Base-by-base conservation (phyloP, 306 rosid species). In the Medicago arabica region DNA sequence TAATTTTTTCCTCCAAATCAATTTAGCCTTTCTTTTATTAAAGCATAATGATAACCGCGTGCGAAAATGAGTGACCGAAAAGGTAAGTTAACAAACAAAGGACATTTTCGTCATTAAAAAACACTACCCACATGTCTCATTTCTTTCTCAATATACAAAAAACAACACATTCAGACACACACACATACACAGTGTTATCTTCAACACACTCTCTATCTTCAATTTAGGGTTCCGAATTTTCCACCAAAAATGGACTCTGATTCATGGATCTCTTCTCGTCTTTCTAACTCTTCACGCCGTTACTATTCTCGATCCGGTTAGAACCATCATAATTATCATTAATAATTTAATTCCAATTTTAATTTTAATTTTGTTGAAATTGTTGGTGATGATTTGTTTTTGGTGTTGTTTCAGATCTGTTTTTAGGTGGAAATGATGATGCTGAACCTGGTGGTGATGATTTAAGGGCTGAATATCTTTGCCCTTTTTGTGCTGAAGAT, bases 401-500 rank as follows among this genome's bases (percentile, higher is more conserved):
- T 23, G 16, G n/a, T 58, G 73, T 28, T 79, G 67, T 38, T 51
- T 78, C 83, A 89, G 97, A 91, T 91, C 91, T 86, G 82, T 87
- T 67, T 28, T 39, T 87, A 2, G 85, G 77, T 34, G 82, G 77
- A 4, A 84, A 84, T 58, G 92, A 87, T 4, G 95, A 89, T 43
- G 55, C 18, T 0, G 88, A 85, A 8, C 88, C 87, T 12, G 94
- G 87, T 3, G 88, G 70, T 5, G 94, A 89, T 67, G 94, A 89
- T 72, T 80, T 85, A 59, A 80, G 85, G 63, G 81, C 89, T 53
- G 97, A 91, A 80, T 91, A 75, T 69, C 82, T 89, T 12, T 91
- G 97, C 71, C 97, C 97, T 55, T 89, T 87, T 66, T 91, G 97
- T 21, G 87, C 91, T 4, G 94, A 89, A 71, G 91, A 89, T 78